Base-by-base conservation (phyloP, 1,284 basidiomycete genomes). In the Ustilago bromivora region DNA sequence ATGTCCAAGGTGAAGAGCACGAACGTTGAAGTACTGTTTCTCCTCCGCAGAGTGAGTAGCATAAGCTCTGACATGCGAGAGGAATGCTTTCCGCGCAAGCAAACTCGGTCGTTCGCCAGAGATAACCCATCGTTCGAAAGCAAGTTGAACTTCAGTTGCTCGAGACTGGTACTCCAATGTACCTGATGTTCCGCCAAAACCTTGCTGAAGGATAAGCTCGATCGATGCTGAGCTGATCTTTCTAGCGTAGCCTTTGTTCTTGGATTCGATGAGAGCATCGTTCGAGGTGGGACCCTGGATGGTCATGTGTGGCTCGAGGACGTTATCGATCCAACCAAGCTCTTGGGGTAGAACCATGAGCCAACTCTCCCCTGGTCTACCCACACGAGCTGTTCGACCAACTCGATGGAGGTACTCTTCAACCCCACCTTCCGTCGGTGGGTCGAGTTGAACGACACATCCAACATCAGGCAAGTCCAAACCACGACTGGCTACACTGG, bases 381-480 rank as follows among this genome's bases (percentile, higher is more conserved):
- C 97, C 1, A 93, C 96, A 86, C 97, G 94, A 10, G 97, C 97
- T 1, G 97, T 99, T 71, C 97, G 92, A 32, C 97, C 97, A 7
- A 99, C 94, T 53, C 97, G 91, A 87, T 99, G 97, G 6, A 99
- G 92, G 82, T 99, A 99, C 87, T 99, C 97, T 28, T 93, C 97
- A 17, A 92, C 92, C 2, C 97, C 96, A 15, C 95, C 94, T 88
- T 99, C 97, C 0, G 97, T 99, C 0, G 97, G 96, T 32, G 98
- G 90, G 86, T 99, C 97, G 84, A 96, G 96, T 85, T 99, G 97
- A 38, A 99, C 89, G 64, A 99, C 96, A 3, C 94, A 93, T 19
- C 92, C 92, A 9, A 99, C 95, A n/a, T 94, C 90, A 3, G 95
- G 95, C 53, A 99, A 88, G 88, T 99, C 97, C n/a, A 99, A 90